These are phyloP conservation scores for Sporodiniella umbellata DNA, from an alignment of 371 early-diverging fungal species.

Conservation along the genomic window DNA sequence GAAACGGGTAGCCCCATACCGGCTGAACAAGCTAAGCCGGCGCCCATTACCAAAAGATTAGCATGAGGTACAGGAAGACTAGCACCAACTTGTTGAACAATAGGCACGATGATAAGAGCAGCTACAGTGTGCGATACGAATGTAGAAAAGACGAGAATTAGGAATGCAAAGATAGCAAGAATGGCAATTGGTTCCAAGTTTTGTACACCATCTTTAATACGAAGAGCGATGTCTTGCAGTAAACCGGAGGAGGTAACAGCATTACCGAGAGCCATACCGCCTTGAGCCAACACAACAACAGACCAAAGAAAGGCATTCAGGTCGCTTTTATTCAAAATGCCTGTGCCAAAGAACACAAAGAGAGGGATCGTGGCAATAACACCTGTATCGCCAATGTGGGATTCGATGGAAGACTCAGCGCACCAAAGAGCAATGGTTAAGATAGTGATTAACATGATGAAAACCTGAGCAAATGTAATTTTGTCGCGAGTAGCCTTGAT, in stretches of 20 bases:
- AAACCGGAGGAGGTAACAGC: constrained; percentile 89
- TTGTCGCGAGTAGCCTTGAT: constrained; percentile 54
- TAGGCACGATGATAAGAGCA: constrained; percentile 80
- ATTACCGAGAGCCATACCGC: constrained; percentile 89
- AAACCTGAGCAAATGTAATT: constrained; percentile 53
- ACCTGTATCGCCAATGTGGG: constrained; percentile 87
- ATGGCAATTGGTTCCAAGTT: constrained; percentile 64
- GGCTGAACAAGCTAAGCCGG: constrained; percentile 48
- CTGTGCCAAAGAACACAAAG: constrained; percentile 85
- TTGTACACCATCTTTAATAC: constrained; percentile 63
- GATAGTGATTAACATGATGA: constrained; percentile 55
- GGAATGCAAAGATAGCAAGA: constrained; percentile 58
- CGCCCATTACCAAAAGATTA: constrained; percentile 85
- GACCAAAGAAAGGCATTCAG: constrained; percentile 92
- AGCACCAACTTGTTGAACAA: constrained; percentile 73
- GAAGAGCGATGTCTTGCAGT: constrained; percentile 70
- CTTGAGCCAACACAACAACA: constrained; percentile 94
- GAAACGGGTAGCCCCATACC: constrained; percentile 79
- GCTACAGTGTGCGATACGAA: constrained; percentile 96
- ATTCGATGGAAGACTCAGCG: constrained; percentile 67
- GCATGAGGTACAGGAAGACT: constrained; percentile 77
- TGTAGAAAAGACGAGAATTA: constrained; percentile 81
- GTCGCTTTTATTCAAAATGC: constrained; percentile 91
- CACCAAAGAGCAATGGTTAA: constrained; percentile 89
- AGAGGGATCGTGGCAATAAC: constrained; percentile 91